These are phyloP conservation scores for Cyclotella baltica DNA, from an alignment of 108 stramenopile genomes.

Conservation along the genomic window DNA sequence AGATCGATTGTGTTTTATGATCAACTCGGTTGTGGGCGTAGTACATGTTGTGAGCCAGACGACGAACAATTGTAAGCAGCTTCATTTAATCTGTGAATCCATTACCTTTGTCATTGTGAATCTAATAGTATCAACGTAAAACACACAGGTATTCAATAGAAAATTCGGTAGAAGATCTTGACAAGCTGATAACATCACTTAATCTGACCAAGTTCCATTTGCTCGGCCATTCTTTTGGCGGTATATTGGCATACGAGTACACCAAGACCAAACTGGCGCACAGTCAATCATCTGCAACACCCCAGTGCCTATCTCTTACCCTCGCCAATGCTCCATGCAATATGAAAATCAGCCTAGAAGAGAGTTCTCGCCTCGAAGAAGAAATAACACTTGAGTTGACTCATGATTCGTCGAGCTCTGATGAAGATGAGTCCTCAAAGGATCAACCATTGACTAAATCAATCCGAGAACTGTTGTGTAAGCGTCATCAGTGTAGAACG, in stretches of 20 bases:
- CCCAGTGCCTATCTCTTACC: constrained; percentile 36
- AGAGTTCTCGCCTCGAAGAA: constrained; percentile 33
- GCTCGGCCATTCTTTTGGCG: constrained; percentile 53
- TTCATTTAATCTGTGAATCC: no score
- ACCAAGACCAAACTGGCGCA: constrained; percentile 16
- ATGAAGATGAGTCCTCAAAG: not conserved
- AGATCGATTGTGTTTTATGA: constrained; percentile 59
- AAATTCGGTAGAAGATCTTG: constrained; percentile 38
- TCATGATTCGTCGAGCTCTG: constrained; percentile 1
- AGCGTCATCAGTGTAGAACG: constrained; percentile 46
- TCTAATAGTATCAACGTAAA: not conserved
- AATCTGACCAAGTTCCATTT: constrained; percentile 42
- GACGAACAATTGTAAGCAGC: constrained; percentile 43
- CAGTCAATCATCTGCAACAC: not conserved
- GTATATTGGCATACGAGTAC: constrained; percentile 52
- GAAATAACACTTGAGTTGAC: constrained; percentile 34
- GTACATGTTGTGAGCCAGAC: constrained; percentile 38
- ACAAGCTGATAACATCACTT: constrained; percentile 32
- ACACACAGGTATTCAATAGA: constrained; percentile 48
- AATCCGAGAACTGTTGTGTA: constrained; percentile 35
- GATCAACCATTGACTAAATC: constrained; percentile 6
- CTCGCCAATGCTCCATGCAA: constrained; percentile 49
- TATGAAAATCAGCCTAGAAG: constrained; percentile 46
- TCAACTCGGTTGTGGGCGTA: constrained; percentile 59
- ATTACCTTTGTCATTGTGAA: not conserved